Evolutionary conservation across 2,329 filamentous ascomycete genomes (phyloP).

Genomic region (Colletotrichum graminicola): DNA sequence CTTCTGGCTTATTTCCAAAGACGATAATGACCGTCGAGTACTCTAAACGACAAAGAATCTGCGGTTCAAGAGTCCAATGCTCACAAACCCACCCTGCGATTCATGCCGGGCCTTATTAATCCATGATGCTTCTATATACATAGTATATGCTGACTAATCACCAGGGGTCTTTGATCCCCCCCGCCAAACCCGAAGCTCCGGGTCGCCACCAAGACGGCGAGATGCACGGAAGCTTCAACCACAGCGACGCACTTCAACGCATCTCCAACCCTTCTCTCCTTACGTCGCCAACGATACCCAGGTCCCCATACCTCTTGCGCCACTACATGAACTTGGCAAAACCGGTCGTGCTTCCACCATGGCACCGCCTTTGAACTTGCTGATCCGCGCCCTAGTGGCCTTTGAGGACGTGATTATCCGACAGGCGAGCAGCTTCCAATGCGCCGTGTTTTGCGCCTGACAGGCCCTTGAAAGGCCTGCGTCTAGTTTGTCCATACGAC

Average conservation of each 20-base stretch:
- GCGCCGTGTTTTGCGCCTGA: neutral
- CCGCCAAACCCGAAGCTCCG: neutral
- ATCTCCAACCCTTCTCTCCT: too few relatives aligned
- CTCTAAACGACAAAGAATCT: neutral
- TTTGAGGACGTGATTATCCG: constrained; percentile 39
- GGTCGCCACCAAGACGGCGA: constrained; percentile 21
- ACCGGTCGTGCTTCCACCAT: neutral
- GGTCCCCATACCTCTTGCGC: neutral
- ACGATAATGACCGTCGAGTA: neutral
- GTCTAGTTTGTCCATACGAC: neutral
- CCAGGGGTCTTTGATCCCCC: neutral
- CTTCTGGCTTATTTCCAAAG: neutral
- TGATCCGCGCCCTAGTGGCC: constrained; percentile 35
- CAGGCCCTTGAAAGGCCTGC: too few relatives aligned
- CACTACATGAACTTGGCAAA: neutral
- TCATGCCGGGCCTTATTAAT: neutral
- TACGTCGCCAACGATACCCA: neutral
- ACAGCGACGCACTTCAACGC: neutral
- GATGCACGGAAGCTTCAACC: neutral
- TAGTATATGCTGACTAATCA: constrained; percentile 29
- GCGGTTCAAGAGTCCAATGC: neutral
- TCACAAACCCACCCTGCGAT: neutral
- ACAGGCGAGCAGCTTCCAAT: constrained; percentile 17
- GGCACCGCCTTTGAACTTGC: constrained; percentile 32
- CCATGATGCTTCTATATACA: constrained; percentile 29